Base-by-base conservation (phyloP, 129 eudicot genomes). In the Daucus carota region DNA sequence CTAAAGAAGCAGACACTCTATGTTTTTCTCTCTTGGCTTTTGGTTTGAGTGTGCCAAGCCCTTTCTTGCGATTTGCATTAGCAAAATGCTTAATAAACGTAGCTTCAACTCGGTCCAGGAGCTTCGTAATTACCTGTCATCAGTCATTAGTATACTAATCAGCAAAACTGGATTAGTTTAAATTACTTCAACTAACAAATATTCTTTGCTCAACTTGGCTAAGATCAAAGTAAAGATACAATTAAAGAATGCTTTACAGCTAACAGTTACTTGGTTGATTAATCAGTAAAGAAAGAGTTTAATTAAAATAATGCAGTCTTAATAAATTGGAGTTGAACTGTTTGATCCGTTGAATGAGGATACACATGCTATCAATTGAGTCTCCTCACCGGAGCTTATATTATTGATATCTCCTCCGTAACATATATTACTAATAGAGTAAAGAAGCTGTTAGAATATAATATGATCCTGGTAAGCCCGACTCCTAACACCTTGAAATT, bases 71-170 rank as follows among this genome's bases (percentile, higher is more conserved):
- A 24, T 87, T 85, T 20, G 85, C 81, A 43, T 89, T 87, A 72
- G 84, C 50, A 66, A 89, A 89, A 70, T 89, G 91, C 83, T 87
- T 85, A 28, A 83, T 73, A 50, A 83, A 86, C 16, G 83, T 77
- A 7, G 76, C 83, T 78, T 89, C 95, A 33, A 87, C 91, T 18
- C 83, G 75, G 44, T 87, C 85, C 78, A 85, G 34, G 54, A 89
- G 83, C 77, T 75, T 89, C 52, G 78, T 73, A n/a, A 87, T 62
- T 62, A 28, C 89, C 91, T 84, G 41, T 2, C 67, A 20, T 0
- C 7, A 11, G n/a, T 16, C 6, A 4, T 40, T 9, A 15, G 31
- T 14, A 60, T 13, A 28, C 29, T 1, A 34, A 17, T 43, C 4
- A 43, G 15, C 12, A 38, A 40, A 70, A n/a, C 44, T 22, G 15